A percentile compares a stretch with the other conserved stretches of the same genome.
Conservation (phyloP, 371 early-diverging fungal genomes). For the Homolaphlyctis polyrhiza region DNA sequence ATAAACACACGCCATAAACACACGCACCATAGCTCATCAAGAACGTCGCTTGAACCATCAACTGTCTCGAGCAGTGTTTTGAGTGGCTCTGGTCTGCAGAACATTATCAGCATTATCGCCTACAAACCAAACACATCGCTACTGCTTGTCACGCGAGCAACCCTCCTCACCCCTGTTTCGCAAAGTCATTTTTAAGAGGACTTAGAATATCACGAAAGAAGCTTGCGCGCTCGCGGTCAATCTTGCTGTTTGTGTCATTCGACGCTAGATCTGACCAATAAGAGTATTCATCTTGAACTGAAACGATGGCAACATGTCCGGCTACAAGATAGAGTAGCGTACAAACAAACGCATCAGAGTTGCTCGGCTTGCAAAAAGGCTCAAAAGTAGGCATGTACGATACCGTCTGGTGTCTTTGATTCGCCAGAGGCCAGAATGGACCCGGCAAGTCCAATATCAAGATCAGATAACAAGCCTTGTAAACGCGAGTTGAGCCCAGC, state of each 20-base stretch:
- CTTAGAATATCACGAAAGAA: constrained; percentile 12
- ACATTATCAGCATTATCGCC: constrained; percentile 7
- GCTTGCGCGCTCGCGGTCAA: constrained; percentile 10
- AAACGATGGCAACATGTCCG: no score
- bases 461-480: constrained; percentile 29
- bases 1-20: no score
- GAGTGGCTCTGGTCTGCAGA: not conserved
- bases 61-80: constrained; percentile 15
- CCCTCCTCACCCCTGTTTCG: constrained; percentile 14
- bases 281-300: not conserved
- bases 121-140: constrained; percentile 15
- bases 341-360: no score
- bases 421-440: constrained; percentile 4
- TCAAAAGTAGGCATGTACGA: no score
- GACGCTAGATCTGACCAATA: not conserved
- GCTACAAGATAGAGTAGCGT: no score
- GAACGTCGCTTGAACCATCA: constrained; percentile 33
- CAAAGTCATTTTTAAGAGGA: constrained; percentile 17
- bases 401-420: no score
- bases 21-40: constrained; percentile 45
- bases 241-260: no score
- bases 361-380: no score
- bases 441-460: constrained; percentile 28
- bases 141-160: no score
- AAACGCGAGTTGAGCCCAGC: constrained; percentile 6